Evolutionary conservation across 352 stramenopile genomes (phyloP), one percentile per base, ranked within the genome.

Genomic region (Phytophthora hybrid): DNA sequence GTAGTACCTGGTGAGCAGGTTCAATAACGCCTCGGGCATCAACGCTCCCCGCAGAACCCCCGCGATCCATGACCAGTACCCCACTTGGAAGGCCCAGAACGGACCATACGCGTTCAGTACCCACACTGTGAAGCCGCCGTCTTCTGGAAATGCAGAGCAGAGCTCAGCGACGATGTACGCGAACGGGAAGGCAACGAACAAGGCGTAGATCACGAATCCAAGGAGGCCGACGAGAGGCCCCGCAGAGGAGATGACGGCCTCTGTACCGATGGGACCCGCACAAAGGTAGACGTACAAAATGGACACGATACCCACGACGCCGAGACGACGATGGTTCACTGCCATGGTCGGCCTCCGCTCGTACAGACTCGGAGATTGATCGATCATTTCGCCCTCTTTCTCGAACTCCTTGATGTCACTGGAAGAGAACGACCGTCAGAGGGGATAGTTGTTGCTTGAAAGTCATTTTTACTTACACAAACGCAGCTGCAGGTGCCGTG

Each of bases 101-200:
- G 87, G 78, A 11, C 94, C 95, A 83, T 97, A 98, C 1, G 93
- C 93, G 73, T 93, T 85, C 72, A 96, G 77, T 1, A 98, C 91
- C 95, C 95, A 98, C 8, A 93, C 88, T 0, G 97, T 93, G 59
- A 92, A 97, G 44, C 83, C 93, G 14, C 78, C 81, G 34, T 88
- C 78, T 51, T 98, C 93, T 1, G 92, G 93, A 71, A 98, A 98
- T 2, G 93, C 82, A 0, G 89, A 90, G 9, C 90, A 94, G 14
- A 99, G 79, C 78, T 98, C 93, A 13, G 94, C 92, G 6, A 97
- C 97, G 26, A 99, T 93, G 51, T 96, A 83, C 5, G 91, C 91
- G 73, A 98, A 95, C 9, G 93, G 93, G 19, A 98, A 64, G 2
- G 80, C 89, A 83, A 95, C 98, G 9, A 98, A 58, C 1, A 98